Conservation (phyloP, 2,329 filamentous ascomycete species). For the Microsporum canis region DNA sequence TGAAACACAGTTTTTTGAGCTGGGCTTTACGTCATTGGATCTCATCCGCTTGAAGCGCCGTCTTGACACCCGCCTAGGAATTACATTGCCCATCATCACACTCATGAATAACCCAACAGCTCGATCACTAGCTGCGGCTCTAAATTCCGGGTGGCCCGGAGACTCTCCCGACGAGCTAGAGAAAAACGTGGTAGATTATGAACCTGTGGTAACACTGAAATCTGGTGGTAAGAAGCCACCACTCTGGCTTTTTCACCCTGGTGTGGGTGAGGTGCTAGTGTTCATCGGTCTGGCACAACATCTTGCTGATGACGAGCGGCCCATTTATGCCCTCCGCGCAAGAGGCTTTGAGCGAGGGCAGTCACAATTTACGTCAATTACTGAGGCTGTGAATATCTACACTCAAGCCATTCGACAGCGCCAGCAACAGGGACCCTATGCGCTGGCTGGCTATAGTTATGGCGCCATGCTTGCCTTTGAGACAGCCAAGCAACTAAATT, state of each 20-base stretch:
- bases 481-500: constrained; percentile 35
- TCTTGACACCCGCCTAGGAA: neutral
- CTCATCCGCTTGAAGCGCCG: constrained; percentile 1
- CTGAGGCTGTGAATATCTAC: constrained; percentile 35
- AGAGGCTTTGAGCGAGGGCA: constrained; percentile 35
- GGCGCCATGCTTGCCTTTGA: constrained; percentile 44
- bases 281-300: constrained; percentile 25
- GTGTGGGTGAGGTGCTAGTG: constrained; percentile 30
- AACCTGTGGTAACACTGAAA: constrained; percentile 24
- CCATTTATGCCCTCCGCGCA: constrained; percentile 39
- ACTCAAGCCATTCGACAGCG: constrained; percentile 27
- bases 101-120: neutral
- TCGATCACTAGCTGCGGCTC: neutral
- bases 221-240: constrained; percentile 20
- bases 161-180: neutral
- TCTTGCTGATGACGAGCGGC: constrained; percentile 27
- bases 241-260: constrained; percentile 30
- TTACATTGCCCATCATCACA: neutral
- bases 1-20: constrained; percentile 18
- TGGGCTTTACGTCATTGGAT: constrained; percentile 20
- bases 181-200: constrained; percentile 20
- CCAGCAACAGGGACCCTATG: constrained; percentile 43
- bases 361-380: constrained; percentile 27
- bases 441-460: constrained; percentile 42
- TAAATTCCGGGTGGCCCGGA: constrained; percentile 16